Percentiles rank a stretch among this genome's conserved stretches.
Conservation (phyloP, 1,284 basidiomycete species). For the Sphagnurus paluster region DNA sequence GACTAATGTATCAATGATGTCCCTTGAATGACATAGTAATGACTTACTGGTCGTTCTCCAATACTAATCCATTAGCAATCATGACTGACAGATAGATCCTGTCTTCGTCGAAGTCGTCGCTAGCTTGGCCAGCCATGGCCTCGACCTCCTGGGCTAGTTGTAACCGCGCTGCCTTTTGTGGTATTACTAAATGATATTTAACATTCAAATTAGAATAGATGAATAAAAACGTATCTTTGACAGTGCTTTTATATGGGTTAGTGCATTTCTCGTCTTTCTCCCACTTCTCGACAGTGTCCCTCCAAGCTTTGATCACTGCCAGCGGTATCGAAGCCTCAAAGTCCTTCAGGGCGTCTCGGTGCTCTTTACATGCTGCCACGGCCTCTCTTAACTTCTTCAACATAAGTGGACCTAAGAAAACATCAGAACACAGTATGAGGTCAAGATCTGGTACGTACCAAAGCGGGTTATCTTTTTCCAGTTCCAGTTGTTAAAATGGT, state of each 20-base stretch:
- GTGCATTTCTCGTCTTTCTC: not conserved
- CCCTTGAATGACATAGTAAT: conserved; percentile 11
- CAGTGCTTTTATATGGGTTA: conserved; percentile 3
- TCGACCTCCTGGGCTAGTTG: conserved; percentile 1
- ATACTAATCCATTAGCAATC: conserved; percentile 3
- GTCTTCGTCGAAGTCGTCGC: not conserved
- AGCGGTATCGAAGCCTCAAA: conserved; percentile 1
- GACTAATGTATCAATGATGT: not conserved
- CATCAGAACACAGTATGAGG: too few relatives aligned
- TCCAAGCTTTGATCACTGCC: conserved; percentile 2
- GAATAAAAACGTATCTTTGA: conserved; percentile 1
- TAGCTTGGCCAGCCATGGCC: not conserved
- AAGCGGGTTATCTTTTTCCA: conserved; percentile 31
- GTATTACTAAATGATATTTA: not conserved
- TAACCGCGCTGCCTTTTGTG: not conserved
- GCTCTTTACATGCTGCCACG: conserved; percentile 1
- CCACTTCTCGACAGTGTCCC: conserved; percentile 2
- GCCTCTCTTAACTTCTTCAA: conserved; percentile 6
- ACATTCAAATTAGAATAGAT: not conserved
- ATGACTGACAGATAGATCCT: not conserved
- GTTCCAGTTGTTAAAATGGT: conserved; percentile 30
- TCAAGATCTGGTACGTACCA: too few relatives aligned
- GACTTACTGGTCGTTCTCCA: conserved; percentile 7
- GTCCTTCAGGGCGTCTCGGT: not conserved
- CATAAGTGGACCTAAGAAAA: conserved; percentile 2